Conservation (phyloP, 805 yeast species). For the Yarrowia sp. region DNA sequence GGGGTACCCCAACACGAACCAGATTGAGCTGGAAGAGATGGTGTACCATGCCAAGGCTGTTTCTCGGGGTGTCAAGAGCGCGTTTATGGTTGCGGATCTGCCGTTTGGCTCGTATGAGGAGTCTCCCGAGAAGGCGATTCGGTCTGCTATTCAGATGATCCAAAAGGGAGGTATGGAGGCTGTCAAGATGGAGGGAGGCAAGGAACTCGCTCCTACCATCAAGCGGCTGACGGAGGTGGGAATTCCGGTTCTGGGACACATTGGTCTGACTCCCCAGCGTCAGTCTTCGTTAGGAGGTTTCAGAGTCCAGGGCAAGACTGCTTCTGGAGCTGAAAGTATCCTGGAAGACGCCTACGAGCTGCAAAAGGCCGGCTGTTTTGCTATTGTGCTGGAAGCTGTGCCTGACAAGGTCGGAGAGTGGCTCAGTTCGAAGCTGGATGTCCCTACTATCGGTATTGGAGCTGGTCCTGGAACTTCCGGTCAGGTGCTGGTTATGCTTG, state of each 20-base stretch:
- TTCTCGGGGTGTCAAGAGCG: slow-evolving; percentile 66
- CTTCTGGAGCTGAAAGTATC: slow-evolving; percentile 61
- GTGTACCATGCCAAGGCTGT: slow-evolving; percentile 79
- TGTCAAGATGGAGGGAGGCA: slow-evolving; percentile 86
- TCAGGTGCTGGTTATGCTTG: slow-evolving; percentile 88
- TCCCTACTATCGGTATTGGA: slow-evolving; percentile 96
- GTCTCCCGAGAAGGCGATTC: slow-evolving; percentile 66
- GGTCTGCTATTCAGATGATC: slow-evolving; percentile 62
- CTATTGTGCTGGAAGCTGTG: slow-evolving; percentile 82
- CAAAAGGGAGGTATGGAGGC: slow-evolving; percentile 66
- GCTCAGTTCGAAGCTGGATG: slow-evolving; percentile 63
- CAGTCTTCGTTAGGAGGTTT: slow-evolving; percentile 83
- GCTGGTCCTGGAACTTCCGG: slow-evolving; percentile 87
- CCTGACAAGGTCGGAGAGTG: slow-evolving; percentile 73
- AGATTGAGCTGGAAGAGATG: slow-evolving; percentile 77
- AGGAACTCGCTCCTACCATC: slow-evolving; percentile 62
- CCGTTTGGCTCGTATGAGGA: slow-evolving; percentile 88
- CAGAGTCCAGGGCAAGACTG: slow-evolving; percentile 77
- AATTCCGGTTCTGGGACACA: slow-evolving; percentile 88
- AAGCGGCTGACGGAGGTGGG: slow-evolving; percentile 68
- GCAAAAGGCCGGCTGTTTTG: slow-evolving; percentile 77
- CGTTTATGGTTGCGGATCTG: slow-evolving; percentile 80
- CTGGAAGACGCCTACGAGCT: slow-evolving; percentile 71
- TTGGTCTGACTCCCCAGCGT: slow-evolving; percentile 91
- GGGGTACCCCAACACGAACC: slow-evolving; percentile 73